Conservation (phyloP, 208 protist genomes). For the Strigomonas galati region DNA sequence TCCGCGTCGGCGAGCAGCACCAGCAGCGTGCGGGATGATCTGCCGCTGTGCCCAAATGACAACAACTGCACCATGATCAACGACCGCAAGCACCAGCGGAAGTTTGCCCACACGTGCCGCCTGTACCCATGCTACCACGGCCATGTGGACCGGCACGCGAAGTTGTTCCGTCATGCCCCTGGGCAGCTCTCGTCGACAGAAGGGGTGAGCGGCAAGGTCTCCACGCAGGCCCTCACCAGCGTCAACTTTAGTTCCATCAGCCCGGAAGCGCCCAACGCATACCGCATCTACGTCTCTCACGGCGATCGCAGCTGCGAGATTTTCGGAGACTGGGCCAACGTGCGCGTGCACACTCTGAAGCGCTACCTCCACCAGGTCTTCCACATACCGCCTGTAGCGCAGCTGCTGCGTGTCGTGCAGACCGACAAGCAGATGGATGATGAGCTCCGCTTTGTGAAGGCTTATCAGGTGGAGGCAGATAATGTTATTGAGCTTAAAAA, state of each 20-base stretch:
- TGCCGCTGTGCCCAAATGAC: slow-evolving; percentile 73
- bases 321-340: slow-evolving; percentile 79
- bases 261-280: slow-evolving; percentile 72
- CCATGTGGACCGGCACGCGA: slow-evolving; percentile 65
- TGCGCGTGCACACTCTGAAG: slow-evolving; percentile 87
- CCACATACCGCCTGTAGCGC: slow-evolving; percentile 61
- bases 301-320: slow-evolving; percentile 80
- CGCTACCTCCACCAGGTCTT: slow-evolving; percentile 85
- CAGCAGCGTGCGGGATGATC: slow-evolving; percentile 58
- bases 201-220: slow-evolving; percentile 43
- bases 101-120: slow-evolving; percentile 83
- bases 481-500: slow-evolving; percentile 64
- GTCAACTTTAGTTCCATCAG: slow-evolving; percentile 86
- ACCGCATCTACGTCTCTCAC: slow-evolving; percentile 77
- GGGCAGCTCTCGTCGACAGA: slow-evolving; percentile 63
- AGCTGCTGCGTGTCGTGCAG: slow-evolving; percentile 52
- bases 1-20: slow-evolving; percentile 51
- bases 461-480: slow-evolving; percentile 66
- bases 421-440: slow-evolving; percentile 65
- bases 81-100: slow-evolving; percentile 77
- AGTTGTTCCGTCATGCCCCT: slow-evolving; percentile 74
- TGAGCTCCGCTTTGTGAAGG: slow-evolving; percentile 69
- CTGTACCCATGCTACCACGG: slow-evolving; percentile 85
- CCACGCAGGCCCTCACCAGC: slow-evolving; percentile 58
- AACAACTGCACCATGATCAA: slow-evolving; percentile 71